A percentile compares a stretch with the other conserved stretches of the same genome.
phyloP scores from a whole-genome alignment of 1,284 basidiomycete genomes.

The Trichosporon inkin region DNA sequence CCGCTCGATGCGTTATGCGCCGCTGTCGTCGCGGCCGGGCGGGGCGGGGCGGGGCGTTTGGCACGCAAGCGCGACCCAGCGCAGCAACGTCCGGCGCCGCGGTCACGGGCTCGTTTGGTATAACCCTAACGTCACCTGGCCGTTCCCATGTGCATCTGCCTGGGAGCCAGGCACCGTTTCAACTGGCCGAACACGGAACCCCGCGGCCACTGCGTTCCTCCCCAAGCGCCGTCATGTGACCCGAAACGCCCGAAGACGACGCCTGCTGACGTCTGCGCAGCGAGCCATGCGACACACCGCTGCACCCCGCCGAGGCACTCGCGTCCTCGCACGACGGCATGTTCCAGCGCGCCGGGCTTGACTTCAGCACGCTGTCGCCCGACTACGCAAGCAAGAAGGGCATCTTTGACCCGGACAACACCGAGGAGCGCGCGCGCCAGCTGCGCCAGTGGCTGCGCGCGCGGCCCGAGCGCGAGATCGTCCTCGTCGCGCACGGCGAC shows the following conservation, averaged over 20 bases:
- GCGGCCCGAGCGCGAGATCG: constrained; percentile 46
- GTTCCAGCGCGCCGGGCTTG: constrained; percentile 37
- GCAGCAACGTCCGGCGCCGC: background rate
- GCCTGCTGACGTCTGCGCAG: constrained; percentile 16
- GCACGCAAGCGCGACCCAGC: background rate
- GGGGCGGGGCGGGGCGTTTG: background rate
- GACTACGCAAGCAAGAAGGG: constrained; percentile 48
- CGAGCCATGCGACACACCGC: constrained; percentile 46
- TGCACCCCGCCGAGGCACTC: constrained; percentile 36
- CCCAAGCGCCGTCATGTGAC: background rate
- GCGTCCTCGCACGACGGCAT: constrained; percentile 38
- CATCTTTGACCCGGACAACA: constrained; percentile 39
- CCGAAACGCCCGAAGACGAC: constrained; percentile 10
- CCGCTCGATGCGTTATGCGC: constrained; percentile 1
- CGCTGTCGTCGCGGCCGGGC: background rate
- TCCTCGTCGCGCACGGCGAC: constrained; percentile 51
- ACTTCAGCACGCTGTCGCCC: constrained; percentile 38
- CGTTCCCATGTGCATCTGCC: background rate
- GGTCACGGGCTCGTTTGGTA: background rate
- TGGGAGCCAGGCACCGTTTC: constrained; percentile 1
- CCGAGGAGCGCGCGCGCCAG: constrained; percentile 33
- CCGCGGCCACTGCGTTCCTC: background rate
- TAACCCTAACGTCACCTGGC: background rate
- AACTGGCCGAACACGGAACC: background rate
- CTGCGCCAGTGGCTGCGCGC: constrained; percentile 45